phyloP scores from a whole-genome alignment of 306 rosid genomes.

The Quercus gilva region DNA sequence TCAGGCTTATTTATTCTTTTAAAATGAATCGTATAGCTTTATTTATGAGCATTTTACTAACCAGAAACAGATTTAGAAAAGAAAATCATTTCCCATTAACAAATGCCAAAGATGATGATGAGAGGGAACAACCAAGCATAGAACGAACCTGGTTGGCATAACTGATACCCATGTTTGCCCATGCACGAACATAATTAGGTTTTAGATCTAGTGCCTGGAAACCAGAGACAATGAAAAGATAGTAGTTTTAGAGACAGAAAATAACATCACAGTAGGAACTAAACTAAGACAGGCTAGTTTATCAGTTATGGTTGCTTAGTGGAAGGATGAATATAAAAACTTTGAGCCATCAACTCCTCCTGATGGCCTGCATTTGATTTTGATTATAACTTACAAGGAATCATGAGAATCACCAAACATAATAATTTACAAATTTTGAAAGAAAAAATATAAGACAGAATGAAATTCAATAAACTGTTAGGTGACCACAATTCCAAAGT shows the following conservation, averaged over 20 bases:
- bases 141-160: slow-evolving; percentile 88
- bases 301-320: not conserved
- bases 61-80: not conserved
- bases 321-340: not conserved
- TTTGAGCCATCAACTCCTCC: not conserved
- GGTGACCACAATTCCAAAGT: not conserved
- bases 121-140: slow-evolving; percentile 8
- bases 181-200: slow-evolving; percentile 98
- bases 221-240: slow-evolving; percentile 1
- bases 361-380: not conserved
- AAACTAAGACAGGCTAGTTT: not conserved
- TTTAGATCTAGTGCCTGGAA: slow-evolving; percentile 92
- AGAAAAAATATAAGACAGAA: not conserved
- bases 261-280: not conserved
- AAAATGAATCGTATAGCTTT: not conserved
- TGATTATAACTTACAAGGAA: not conserved
- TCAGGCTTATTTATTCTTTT: not conserved
- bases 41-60: not conserved
- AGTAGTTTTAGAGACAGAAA: not conserved
- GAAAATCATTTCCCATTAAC: not conserved
- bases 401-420: not conserved
- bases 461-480: not conserved
- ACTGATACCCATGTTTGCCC: slow-evolving; percentile 99
- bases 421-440: not conserved
- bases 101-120: slow-evolving; percentile 1